phyloP scores from a whole-genome alignment of 225 moss, liverwort and hornwort genomes.

The Rhytidiadelphus loreus region DNA sequence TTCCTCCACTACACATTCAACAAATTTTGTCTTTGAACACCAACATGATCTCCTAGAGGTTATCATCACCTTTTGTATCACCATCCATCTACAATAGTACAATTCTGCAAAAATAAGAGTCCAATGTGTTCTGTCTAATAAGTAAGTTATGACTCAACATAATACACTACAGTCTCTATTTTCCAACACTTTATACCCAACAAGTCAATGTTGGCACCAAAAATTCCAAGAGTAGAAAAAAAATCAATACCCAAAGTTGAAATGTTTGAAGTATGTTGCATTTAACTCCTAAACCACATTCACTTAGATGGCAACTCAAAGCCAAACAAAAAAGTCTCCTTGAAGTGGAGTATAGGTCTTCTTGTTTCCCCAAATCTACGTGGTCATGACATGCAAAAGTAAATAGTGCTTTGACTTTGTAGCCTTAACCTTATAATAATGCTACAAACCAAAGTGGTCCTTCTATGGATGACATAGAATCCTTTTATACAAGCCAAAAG shows the following conservation, averaged over 20 bases:
- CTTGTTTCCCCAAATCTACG: neutral
- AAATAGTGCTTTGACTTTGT: neutral
- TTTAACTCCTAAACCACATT: neutral
- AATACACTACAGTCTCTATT: neutral
- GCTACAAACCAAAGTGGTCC: no score
- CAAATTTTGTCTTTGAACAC: neutral
- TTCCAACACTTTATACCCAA: neutral
- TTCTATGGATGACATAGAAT: no score
- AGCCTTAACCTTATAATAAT: no score
- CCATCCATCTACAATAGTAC: neutral
- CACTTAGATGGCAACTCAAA: neutral
- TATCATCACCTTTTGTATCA: neutral
- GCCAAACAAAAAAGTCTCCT: neutral
- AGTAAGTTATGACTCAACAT: neutral
- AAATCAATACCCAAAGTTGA: neutral
- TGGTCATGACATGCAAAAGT: neutral
- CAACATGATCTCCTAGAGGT: neutral
- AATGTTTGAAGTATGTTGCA: neutral
- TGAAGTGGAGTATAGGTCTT: rapidly evolving
- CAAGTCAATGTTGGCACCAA: neutral
- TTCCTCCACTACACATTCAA: neutral
- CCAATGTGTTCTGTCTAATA: neutral
- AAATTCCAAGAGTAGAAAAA: neutral
- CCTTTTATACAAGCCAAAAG: no score
- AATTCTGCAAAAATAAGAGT: neutral